Evolutionary conservation across 352 stramenopile species (phyloP).

Genomic region (Pythium phragmitis): DNA sequence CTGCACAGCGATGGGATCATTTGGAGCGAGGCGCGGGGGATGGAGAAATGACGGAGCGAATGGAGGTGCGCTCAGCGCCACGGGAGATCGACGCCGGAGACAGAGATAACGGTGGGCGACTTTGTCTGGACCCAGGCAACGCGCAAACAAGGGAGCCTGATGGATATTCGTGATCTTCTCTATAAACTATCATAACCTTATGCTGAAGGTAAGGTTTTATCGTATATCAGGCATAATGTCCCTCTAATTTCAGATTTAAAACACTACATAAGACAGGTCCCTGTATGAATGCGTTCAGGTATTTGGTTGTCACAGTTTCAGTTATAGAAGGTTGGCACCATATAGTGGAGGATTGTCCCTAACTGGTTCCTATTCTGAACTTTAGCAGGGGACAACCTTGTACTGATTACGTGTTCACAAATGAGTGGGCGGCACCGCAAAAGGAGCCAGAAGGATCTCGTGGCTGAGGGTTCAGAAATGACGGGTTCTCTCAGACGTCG

Average conservation of each 20-base stretch:
- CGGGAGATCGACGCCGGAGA: not conserved
- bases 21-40: not conserved
- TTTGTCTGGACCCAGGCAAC: not conserved
- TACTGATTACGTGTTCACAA: conserved; percentile 20
- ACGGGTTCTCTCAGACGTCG: conserved; percentile 23
- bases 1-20: conserved; percentile 48
- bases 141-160: conserved; percentile 20
- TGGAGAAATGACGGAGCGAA: conserved; percentile 3
- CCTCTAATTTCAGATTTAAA: not conserved
- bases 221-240: not conserved
- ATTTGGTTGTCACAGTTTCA: not conserved
- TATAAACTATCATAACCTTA: conserved; percentile 9
- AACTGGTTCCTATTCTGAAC: conserved; percentile 27
- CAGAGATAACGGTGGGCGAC: not conserved
- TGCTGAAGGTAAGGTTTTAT: conserved; percentile 13
- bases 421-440: conserved; percentile 27
- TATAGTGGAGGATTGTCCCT: not conserved
- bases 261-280: not conserved
- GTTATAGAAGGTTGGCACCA: not conserved
- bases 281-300: not conserved
- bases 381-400: conserved; percentile 12
- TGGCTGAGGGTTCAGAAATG: conserved; percentile 1
- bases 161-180: conserved; percentile 11
- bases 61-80: not conserved
- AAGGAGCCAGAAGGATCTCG: conserved; percentile 17